phyloP scores from a whole-genome alignment of 805 yeast species.

The Schizosaccharomyces osmophilus region DNA sequence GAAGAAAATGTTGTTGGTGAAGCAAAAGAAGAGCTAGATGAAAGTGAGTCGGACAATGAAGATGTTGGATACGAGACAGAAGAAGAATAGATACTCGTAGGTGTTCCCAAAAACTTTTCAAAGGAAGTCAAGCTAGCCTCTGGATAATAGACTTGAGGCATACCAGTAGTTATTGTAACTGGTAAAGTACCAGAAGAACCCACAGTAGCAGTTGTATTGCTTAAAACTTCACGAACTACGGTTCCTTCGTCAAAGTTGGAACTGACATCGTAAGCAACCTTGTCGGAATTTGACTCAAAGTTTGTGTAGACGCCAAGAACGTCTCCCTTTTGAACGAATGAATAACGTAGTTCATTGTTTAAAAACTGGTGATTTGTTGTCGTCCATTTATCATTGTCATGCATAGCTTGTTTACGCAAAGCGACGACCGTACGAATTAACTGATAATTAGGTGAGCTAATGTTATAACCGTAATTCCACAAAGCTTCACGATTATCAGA shows the following conservation, averaged over 20 bases:
- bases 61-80: background rate
- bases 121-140: background rate
- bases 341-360: background rate
- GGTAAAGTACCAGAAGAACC: background rate
- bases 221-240: background rate
- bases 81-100: background rate
- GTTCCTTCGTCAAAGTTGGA: background rate
- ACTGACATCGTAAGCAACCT: background rate
- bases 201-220: background rate
- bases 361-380: background rate
- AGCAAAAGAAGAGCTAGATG: background rate
- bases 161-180: background rate
- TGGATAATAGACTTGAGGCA: background rate
- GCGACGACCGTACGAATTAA: background rate
- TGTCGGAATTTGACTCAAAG: background rate
- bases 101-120: background rate
- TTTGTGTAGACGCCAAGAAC: background rate
- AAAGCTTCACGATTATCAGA: conserved; percentile 5
- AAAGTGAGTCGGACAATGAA: background rate
- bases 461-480: conserved; percentile 4
- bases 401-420: background rate
- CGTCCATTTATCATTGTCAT: background rate
- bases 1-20: background rate
- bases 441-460: background rate
- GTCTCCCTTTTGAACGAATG: background rate